Evolutionary conservation across 805 yeast species (phyloP).

Genomic region (Starmerella stigmatis): DNA sequence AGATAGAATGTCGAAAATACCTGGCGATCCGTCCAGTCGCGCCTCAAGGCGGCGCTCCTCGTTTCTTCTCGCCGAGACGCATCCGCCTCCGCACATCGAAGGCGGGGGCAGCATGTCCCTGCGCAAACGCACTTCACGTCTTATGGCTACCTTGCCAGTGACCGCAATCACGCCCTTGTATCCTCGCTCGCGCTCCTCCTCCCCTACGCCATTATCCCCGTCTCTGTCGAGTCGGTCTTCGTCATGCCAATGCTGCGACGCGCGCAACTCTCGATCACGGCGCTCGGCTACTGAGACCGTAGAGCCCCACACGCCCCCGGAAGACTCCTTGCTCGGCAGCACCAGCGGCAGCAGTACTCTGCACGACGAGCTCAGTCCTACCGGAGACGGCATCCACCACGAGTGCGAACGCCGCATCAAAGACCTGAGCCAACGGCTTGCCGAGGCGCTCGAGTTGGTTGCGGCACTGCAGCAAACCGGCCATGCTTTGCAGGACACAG

Average conservation of each 20-base stretch:
- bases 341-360: neutral
- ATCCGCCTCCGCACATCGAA: neutral
- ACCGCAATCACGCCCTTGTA: neutral
- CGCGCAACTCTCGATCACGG: neutral
- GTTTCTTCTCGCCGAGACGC: neutral
- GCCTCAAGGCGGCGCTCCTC: neutral
- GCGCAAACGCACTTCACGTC: constrained; percentile 2
- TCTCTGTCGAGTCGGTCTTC: too few relatives aligned
- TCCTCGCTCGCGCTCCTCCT: neutral
- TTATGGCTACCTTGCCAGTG: constrained; percentile 1
- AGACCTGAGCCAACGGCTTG: neutral
- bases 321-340: too few relatives aligned
- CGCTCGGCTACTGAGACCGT: too few relatives aligned
- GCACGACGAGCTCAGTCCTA: neutral
- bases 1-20: neutral
- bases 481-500: too few relatives aligned
- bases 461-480: neutral
- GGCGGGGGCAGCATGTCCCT: neutral
- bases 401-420: neutral
- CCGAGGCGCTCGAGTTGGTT: neutral
- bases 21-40: neutral
- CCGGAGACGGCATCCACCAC: too few relatives aligned
- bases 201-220: neutral
- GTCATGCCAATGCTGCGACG: neutral
- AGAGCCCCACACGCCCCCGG: neutral